Conservation (phyloP, 176 grass and related monocot species). For the Areca catechu region DNA sequence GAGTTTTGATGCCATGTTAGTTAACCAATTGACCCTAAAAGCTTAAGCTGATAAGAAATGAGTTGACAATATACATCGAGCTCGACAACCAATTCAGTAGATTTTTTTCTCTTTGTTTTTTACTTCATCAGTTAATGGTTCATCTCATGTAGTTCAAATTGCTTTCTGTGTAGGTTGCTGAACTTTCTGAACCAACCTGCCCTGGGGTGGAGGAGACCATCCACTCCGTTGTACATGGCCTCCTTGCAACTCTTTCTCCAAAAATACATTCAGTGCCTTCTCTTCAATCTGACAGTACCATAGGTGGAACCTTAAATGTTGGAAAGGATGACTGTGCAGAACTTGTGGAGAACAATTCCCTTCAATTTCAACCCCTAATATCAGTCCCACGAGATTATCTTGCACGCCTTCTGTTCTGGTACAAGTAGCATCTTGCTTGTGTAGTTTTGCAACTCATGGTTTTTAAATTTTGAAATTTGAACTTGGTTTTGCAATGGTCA, state of each 20-base stretch:
- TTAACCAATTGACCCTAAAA: no score
- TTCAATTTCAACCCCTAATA: conserved; percentile 72
- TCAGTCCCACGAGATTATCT: conserved; percentile 80
- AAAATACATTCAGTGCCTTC: conserved; percentile 67
- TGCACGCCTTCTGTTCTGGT: conserved; percentile 95
- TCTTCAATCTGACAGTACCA: conserved; percentile 28
- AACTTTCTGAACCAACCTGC: conserved; percentile 81
- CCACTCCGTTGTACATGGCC: conserved; percentile 81
- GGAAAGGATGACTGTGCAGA: conserved; percentile 55
- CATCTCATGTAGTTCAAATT: conserved; percentile 7
- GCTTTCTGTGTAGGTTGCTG: conserved; percentile 57
- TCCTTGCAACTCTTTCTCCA: conserved; percentile 86
- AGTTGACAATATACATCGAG: no score
- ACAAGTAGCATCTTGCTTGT: background rate
- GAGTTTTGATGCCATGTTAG: no score
- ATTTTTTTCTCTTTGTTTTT: no score
- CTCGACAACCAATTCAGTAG: no score
- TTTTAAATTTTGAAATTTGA: background rate
- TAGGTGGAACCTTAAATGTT: conserved; percentile 36
- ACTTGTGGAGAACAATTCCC: conserved; percentile 61
- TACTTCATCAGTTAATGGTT: background rate
- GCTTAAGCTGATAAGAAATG: no score
- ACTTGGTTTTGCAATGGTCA: conserved; percentile 8
- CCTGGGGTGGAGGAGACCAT: conserved; percentile 66
- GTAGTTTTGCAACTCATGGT: conserved; percentile 6